Evolutionary conservation across 305 asterid genomes (phyloP).

Genomic region (Ajuga reptans): DNA sequence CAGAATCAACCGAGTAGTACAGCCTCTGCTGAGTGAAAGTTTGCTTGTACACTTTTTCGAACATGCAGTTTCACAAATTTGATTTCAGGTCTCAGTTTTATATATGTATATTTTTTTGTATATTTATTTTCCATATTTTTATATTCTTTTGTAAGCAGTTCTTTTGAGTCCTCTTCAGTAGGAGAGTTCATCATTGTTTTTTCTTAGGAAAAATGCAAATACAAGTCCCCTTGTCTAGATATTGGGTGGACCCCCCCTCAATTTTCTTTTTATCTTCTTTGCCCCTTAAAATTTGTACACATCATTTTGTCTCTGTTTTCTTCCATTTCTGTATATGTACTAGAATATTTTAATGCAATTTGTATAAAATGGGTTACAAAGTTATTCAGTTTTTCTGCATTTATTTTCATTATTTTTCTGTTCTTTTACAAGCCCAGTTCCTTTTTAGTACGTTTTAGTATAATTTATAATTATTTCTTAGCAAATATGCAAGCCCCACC

Average conservation of each 20-base stretch:
- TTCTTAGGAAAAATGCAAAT: constrained; percentile 20
- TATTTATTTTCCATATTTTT: constrained; percentile 6
- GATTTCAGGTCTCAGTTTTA: constrained; percentile 19
- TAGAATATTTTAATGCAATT: constrained; percentile 14
- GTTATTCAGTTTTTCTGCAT: not conserved
- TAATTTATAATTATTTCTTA: too few species aligned
- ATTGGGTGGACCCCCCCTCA: constrained; percentile 17
- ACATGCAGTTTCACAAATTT: constrained; percentile 1
- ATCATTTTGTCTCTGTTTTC: not conserved
- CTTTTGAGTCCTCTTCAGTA: constrained; percentile 21
- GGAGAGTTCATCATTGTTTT: constrained; percentile 23
- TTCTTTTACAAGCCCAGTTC: too few species aligned
- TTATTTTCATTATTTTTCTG: too few species aligned
- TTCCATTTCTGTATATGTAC: constrained; percentile 20
- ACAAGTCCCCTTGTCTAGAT: constrained; percentile 11
- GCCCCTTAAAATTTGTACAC: constrained; percentile 10
- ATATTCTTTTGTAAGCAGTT: constrained; percentile 46
- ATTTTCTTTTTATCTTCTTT: not conserved
- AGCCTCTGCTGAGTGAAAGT: constrained; percentile 28
- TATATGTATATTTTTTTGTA: constrained; percentile 16
- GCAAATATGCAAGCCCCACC: too few species aligned
- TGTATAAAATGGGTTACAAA: constrained; percentile 13
- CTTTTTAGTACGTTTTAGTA: too few species aligned
- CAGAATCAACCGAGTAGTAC: constrained; percentile 27
- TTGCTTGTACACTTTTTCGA: constrained; percentile 28